Conservation (phyloP, 2,329 filamentous ascomycete species). For the Aspergillus piperis region DNA sequence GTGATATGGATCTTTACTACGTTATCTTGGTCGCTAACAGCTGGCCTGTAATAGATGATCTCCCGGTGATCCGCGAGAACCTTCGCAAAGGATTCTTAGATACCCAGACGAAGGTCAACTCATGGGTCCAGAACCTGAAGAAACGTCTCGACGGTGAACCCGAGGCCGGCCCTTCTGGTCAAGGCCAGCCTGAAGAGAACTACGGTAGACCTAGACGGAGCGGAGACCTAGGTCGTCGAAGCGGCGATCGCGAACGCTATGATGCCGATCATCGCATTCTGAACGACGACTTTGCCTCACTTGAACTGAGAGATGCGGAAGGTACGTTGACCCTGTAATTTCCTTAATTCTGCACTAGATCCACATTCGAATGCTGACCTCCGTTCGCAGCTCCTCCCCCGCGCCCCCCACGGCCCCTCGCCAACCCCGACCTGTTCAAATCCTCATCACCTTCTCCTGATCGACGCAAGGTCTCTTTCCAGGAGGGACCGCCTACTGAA, state of each 20-base stretch:
- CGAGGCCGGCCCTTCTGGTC: constrained; percentile 41
- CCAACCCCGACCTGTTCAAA: constrained; percentile 81
- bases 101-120: constrained; percentile 89
- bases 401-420: constrained; percentile 63
- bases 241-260: constrained; percentile 86
- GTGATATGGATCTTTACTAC: background rate
- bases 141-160: constrained; percentile 93
- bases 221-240: constrained; percentile 67
- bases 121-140: constrained; percentile 86
- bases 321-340: constrained; percentile 37
- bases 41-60: constrained; percentile 64
- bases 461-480: constrained; percentile 58
- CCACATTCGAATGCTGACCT: background rate
- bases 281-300: constrained; percentile 78
- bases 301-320: constrained; percentile 65
- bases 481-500: constrained; percentile 71
- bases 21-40: constrained; percentile 16
- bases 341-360: background rate
- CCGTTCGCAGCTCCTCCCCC: constrained; percentile 52
- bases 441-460: constrained; percentile 60
- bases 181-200: constrained; percentile 36
- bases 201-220: constrained; percentile 58
- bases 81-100: constrained; percentile 92
- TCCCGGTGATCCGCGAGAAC: constrained; percentile 90
- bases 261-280: constrained; percentile 91